Base-by-base conservation (phyloP, 2,329 filamentous ascomycete species). In the Didymella lethalis region DNA sequence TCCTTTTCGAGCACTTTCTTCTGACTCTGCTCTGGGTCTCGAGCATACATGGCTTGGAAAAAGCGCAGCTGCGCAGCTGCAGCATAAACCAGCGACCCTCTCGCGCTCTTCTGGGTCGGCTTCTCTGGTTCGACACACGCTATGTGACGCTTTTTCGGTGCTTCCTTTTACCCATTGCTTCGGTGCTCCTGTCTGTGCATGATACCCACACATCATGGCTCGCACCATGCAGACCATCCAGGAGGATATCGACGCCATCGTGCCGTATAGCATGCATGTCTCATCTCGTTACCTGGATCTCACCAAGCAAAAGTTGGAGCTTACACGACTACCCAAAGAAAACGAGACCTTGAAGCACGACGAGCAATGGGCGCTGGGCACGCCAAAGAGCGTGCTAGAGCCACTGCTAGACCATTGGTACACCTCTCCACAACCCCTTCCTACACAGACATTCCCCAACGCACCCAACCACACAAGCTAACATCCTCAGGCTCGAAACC, bases 271-370 rank as follows among this genome's bases (percentile, higher is more conserved):
- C 47, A 75, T 76, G 74, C 74, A 76, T 53, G 74, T 90, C 16
- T 90, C 88, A 2, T 85, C 83, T 54, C 86, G 84, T 67, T 90
- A 90, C 72, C 81, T 91, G 1, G 84, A 89, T 45, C 80, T 90
- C 59, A 91, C 88, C 6, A 83, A 80, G 69, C 84, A 86, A 72
- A 91, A 91, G 73, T 80, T 91, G 10, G 76, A 79, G 7, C 72
- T 83, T 8, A 60, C 57, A 7, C 47, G 57, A 2, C 11, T 60
- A 1, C 57, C 57, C 2, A 49, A 49, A 12, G 57, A 60, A 14
- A 51, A 48, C 29, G 47, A 36, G 16, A 20, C 14, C 11, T 28
- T 54, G 5, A 14, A 7, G 1, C 3, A 7, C 0, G n/a, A 28
- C 6, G 34, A 48, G 16, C 51, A 51, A 29, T 86, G 84, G 84